phyloP scores from a whole-genome alignment of 768 basidiomycete genomes.

The Lactarius psammicola region DNA sequence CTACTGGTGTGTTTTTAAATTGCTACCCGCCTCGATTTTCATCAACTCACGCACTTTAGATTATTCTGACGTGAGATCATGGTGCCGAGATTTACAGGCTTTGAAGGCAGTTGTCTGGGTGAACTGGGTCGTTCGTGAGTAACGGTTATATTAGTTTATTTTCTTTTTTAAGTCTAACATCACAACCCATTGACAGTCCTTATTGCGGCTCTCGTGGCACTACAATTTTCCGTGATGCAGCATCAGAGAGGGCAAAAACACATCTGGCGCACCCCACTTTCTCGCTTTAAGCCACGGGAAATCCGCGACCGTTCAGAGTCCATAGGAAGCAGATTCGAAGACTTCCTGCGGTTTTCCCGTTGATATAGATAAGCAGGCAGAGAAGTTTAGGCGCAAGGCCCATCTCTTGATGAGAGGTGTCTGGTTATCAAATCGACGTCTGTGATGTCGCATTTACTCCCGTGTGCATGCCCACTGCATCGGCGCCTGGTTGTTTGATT shows the following conservation, averaged over 20 bases:
- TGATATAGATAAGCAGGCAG: background rate
- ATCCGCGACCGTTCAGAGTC: background rate
- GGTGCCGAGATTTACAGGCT: constrained; percentile 56
- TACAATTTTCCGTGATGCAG: constrained; percentile 47
- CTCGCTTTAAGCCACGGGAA: constrained; percentile 45
- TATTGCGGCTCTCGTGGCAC: constrained; percentile 40
- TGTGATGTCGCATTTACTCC: too few relatives aligned
- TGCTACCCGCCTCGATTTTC: background rate
- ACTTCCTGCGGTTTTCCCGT: constrained; percentile 15
- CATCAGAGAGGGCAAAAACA: constrained; percentile 48
- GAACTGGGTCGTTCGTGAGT: constrained; percentile 52
- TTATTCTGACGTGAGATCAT: constrained; percentile 44
- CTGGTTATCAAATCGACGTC: background rate
- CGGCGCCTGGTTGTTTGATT: too few relatives aligned
- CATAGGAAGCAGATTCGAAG: background rate
- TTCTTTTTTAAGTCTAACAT: background rate
- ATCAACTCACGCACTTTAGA: constrained; percentile 31
- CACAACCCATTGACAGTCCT: constrained; percentile 39
- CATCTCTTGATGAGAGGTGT: constrained; percentile 3
- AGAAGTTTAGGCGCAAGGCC: background rate
- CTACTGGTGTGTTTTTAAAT: constrained; percentile 38
- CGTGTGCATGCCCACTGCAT: too few relatives aligned
- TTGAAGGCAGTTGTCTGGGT: constrained; percentile 61
- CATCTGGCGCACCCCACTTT: constrained; percentile 51
- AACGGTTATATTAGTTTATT: background rate